These are phyloP conservation scores for Metschnikowia koreensis DNA, from an alignment of 805 yeast species.

Conservation along the genomic window DNA sequence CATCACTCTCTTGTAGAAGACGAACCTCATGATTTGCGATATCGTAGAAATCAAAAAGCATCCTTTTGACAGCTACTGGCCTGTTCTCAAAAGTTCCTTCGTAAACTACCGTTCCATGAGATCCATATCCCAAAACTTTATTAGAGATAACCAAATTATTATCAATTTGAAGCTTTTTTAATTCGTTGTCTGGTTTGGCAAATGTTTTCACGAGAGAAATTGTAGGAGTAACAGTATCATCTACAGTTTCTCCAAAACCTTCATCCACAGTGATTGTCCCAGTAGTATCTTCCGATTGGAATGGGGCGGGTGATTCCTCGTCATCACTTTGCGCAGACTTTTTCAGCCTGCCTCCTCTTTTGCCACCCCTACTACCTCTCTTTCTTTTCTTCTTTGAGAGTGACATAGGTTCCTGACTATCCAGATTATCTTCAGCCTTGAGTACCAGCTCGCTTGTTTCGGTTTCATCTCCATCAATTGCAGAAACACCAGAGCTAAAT, in stretches of 20 bases:
- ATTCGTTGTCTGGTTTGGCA: slow-evolving; percentile 14
- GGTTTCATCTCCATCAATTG: not conserved
- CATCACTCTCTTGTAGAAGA: slow-evolving; percentile 88
- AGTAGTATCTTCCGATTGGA: slow-evolving; percentile 7
- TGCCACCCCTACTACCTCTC: slow-evolving; percentile 85
- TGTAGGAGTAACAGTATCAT: slow-evolving; percentile 18
- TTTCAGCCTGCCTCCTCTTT: slow-evolving; percentile 40
- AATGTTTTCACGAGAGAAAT: slow-evolving; percentile 29
- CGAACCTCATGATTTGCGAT: slow-evolving; percentile 90
- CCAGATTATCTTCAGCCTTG: slow-evolving; percentile 6
- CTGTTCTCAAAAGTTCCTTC: slow-evolving; percentile 87
- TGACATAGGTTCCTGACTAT: slow-evolving; percentile 12
- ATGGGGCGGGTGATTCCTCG: slow-evolving; percentile 16
- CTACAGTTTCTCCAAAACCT: slow-evolving; percentile 1
- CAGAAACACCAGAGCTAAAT: not conserved
- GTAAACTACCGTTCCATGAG: slow-evolving; percentile 94
- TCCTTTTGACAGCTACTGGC: slow-evolving; percentile 93
- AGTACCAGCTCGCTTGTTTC: not conserved
- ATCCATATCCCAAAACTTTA: slow-evolving; percentile 86
- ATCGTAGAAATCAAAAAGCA: slow-evolving; percentile 90
- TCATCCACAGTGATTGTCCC: slow-evolving; percentile 8
- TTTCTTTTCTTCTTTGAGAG: slow-evolving; percentile 58
- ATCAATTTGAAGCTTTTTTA: slow-evolving; percentile 39
- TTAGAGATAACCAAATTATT: slow-evolving; percentile 64
- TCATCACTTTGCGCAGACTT: slow-evolving; percentile 34